Conservation (phyloP, 1,284 basidiomycete species). For the Microbotryum scabiosae region DNA sequence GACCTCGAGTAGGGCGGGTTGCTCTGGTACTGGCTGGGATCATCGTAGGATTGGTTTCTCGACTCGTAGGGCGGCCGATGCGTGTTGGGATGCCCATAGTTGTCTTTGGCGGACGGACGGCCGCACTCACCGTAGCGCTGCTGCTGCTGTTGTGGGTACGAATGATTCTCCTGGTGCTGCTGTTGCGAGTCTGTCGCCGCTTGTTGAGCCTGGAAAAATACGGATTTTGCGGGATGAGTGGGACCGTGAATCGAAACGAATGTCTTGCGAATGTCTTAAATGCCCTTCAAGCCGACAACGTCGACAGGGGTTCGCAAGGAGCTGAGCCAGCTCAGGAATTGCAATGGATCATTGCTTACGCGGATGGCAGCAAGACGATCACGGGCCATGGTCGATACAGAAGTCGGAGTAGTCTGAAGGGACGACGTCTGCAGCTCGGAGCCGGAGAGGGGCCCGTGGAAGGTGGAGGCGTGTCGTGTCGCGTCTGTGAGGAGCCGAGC, state of each 20-base stretch:
- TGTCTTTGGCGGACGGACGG: not conserved
- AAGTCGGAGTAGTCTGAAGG: no score
- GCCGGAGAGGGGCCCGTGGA: no score
- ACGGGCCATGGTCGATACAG: conserved; percentile 11
- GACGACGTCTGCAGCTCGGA: no score
- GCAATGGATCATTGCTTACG: conserved; percentile 3
- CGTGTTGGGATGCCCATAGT: not conserved
- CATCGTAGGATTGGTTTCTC: not conserved
- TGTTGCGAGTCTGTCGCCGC: not conserved
- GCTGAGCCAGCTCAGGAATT: no score
- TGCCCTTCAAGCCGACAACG: not conserved
- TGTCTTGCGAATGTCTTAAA: not conserved
- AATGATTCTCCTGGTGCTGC: not conserved
- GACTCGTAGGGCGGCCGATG: not conserved
- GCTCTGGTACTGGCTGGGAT: not conserved
- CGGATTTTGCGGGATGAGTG: not conserved
- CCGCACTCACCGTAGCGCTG: not conserved
- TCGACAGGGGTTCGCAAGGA: not conserved
- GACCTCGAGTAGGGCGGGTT: not conserved
- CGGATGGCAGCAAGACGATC: conserved; percentile 24
- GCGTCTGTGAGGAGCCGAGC: no score
- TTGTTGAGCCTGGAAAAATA: not conserved
- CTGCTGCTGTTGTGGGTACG: not conserved
- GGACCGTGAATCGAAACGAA: not conserved
- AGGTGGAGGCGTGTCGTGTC: no score